Percentiles rank a stretch among this genome's conserved stretches.
These are phyloP conservation scores for Linnemannia hyalina DNA, from an alignment of 192 early-diverging fungal genomes.

Conservation along the genomic window DNA sequence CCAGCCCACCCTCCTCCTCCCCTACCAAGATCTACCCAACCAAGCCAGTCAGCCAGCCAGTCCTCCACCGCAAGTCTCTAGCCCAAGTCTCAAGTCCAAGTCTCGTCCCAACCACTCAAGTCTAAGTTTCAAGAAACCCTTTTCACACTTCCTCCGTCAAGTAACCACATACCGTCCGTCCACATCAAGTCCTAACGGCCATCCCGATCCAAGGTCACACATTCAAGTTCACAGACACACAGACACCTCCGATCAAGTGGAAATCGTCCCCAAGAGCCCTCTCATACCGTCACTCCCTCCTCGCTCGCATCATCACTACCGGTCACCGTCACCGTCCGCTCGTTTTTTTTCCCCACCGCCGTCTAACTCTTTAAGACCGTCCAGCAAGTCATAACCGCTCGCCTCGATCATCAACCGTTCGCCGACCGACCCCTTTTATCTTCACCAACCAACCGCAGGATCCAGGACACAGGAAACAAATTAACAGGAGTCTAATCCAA, in stretches of 20 bases:
- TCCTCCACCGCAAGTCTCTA: not conserved
- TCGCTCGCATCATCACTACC: not conserved
- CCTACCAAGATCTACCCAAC: not conserved
- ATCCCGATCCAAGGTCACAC: conserved; percentile 8
- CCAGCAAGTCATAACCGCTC: not conserved
- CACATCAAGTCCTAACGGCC: not conserved
- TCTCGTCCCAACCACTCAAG: not conserved
- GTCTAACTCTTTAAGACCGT: not conserved
- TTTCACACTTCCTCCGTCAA: not conserved
- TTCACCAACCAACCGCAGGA: not conserved
- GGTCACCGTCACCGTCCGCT: not conserved
- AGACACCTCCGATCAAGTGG: not conserved
- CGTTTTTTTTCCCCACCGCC: not conserved
- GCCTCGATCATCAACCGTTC: not conserved
- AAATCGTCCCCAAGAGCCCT: not conserved
- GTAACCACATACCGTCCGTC: conserved; percentile 1
- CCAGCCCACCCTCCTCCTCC: not conserved
- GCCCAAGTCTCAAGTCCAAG: not conserved
- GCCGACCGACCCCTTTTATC: not conserved
- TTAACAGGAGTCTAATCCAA: not conserved
- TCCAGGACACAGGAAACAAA: conserved; percentile 3
- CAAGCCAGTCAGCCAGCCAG: not conserved
- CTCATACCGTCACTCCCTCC: not conserved
- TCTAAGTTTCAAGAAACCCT: not conserved
- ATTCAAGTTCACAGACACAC: not conserved